Evolutionary conservation across 106 monocot species (phyloP), one percentile per base, ranked within the genome.

Genomic region (Dioscorea zingiberensis): DNA sequence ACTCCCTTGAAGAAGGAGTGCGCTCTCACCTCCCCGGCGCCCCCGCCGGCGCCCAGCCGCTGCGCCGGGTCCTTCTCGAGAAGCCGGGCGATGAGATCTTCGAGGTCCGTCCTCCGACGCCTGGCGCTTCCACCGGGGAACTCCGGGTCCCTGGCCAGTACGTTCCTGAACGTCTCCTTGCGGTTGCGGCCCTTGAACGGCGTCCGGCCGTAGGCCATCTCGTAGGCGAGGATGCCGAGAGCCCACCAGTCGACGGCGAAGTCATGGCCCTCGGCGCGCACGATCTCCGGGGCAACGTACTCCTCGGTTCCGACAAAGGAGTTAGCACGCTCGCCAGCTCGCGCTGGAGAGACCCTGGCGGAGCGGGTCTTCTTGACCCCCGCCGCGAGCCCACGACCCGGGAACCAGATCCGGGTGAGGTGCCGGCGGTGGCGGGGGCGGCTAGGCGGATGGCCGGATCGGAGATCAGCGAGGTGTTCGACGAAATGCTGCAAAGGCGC

Each of bases 251-350:
- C 94, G 19, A 95, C 91, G 51, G 87, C 76, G 63, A 85, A 91
- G 19, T 85, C 87, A 66, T 95, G 91, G 1, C 91, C 91, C 16
- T 95, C 91, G 6, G 87, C 94, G 4, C 75, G 75, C 1, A 95
- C 74, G 27, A 95, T 83, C 80, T 95, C 94, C 25, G 94, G 94
- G 53, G 94, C 59, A 22, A 95, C 91, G 83, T 95, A 95, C 77
- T 95, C 94, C 78, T 88, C 91, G 29, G 94, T 95, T 15, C 94
- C 94, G 17, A 95, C 94, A 67, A 95, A 95, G 2, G 94, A 95
- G 63, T 71, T 47, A 2, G 94, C 91, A 28, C 71, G 60, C 66
- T 85, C 91, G 17, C 75, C 75, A 9, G 49, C 54, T 70, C 74
- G 81, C 10, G 82, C 81, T 14, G 90, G 94, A 6, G 84, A 78